Base-by-base conservation (phyloP, 2,329 filamentous ascomycete species). In the Aureobasidium sp. region DNA sequence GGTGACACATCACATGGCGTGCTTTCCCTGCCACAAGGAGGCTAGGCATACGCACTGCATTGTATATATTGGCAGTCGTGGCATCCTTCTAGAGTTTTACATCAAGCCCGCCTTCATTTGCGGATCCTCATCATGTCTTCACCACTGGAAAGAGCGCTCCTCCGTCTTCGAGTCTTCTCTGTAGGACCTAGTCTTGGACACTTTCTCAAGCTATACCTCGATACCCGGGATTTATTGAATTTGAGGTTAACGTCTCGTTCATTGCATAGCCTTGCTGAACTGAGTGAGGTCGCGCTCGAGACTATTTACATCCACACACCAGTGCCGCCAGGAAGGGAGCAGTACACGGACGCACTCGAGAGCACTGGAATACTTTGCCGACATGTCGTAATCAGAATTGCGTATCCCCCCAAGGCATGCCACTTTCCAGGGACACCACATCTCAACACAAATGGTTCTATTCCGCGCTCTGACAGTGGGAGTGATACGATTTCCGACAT, bases 1-100 rank as follows among this genome's bases (percentile, higher is more conserved):
- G 2, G 55, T 58, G 43, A 49, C 43, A 49, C 55, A 47, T 57
- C 29, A 57, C 40, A 55, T 38, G 54, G 55, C 55, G 55, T 58
- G 55, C 54, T 57, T 45, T 58, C 2, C 43, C 43, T 35, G 27
- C 5, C 23, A 21, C 23, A n/a, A 23, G 11, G 17, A 27, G 13
- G 15, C 19, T 13, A 8, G 21, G 6, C 27, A 17, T 4, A 54
- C 11, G 27, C 27, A 19, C 21, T 37, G 9, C 11, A 0, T 7
- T 2, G 25, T 37, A 57, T 46, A 57, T 46, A 57, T 37, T n/a
- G 27, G n/a, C 17, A 11, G 5, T 15, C 45, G 11, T 33, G 29
- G 8, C 45, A 29, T 6, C 27, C 23, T 27, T 11, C 1, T 2
- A 33, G 7, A 23, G 8, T 4, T 4, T 25, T 23, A n/a, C 37